Evolutionary conservation across 164 flowering plant species (phyloP), one percentile per base, ranked within the genome.

Genomic region (Umbilicus rupestris): DNA sequence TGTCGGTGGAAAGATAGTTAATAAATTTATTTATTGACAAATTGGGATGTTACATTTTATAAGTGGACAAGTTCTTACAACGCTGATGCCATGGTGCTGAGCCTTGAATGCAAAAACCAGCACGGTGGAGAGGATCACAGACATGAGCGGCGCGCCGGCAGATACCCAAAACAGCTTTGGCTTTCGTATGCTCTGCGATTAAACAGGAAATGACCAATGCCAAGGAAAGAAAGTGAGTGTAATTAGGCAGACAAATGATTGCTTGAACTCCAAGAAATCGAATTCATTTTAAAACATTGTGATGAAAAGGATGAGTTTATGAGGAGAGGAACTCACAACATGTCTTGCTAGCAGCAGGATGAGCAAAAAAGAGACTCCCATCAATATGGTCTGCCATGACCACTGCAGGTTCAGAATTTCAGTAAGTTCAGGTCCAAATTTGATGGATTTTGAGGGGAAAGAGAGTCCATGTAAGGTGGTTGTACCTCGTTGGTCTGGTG

Each of bases 151-250:
- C 7, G 99, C 97, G 57, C 88, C 97, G 19, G 99, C 99, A 66
- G 97, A 91, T 0, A 94, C 87, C 99, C 97, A 94, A 67, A 94
- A 94, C 33, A 94, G 77, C 78, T 82, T 91, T 33, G 96, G 96
- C 41, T 63, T 91, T 71, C 58, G 89, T 73, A 84, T 69, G 78
- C 96, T 78, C 97, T 90, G 80, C 69, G 12, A 17, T 50, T 52
- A 9, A 31, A 30, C 57, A 19, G 0, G 7, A 46, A 20, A 74
- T 62, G 29, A 55, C 3, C 60, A 49, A 49, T 49, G 55, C 26
- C n/a, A n/a, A n/a, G n/a, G n/a, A 6, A 20, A 14, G 55, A 49
- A 49, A 49, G 55, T 20, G 26, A 26, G 52, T n/a, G 26, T 2
- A 49, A n/a, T 49, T n/a, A 22, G 7, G 26, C 55, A n/a, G 55